Conservation (phyloP, 768 basidiomycete species). For the Aureoboletus auriporus region DNA sequence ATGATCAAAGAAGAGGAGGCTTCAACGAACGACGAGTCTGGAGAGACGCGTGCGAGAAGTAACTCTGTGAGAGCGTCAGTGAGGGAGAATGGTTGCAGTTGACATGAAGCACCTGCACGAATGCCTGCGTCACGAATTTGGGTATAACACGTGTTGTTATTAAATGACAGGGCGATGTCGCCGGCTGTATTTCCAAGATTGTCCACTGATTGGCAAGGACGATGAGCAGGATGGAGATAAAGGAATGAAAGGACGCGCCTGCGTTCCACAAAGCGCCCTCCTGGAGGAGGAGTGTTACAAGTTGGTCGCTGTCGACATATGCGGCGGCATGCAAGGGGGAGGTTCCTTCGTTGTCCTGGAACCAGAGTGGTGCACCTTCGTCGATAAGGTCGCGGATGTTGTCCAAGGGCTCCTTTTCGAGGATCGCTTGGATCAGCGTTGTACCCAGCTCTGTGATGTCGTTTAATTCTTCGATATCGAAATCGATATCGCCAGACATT, state of each 20-base stretch:
- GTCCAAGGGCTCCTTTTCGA: constrained; percentile 42
- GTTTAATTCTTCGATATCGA: constrained; percentile 37
- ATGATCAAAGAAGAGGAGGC: constrained; percentile 37
- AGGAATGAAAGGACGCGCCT: constrained; percentile 40
- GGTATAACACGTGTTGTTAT: constrained; percentile 69
- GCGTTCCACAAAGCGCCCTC: constrained; percentile 91
- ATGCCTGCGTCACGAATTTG: constrained; percentile 90
- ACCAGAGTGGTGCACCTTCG: constrained; percentile 82
- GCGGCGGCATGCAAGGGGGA: constrained; percentile 87
- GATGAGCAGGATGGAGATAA: not conserved
- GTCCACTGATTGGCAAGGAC: constrained; percentile 50
- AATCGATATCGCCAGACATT: not conserved
- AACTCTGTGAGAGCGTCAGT: constrained; percentile 48
- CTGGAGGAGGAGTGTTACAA: constrained; percentile 67
- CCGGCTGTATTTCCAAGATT: constrained; percentile 78
- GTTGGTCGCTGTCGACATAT: constrained; percentile 59
- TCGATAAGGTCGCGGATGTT: constrained; percentile 49
- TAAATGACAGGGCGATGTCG: constrained; percentile 86
- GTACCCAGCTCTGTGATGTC: constrained; percentile 54
- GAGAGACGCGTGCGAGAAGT: constrained; percentile 59
- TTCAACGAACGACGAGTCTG: constrained; percentile 31
- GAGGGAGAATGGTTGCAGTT: constrained; percentile 1
- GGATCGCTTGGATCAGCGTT: constrained; percentile 54
- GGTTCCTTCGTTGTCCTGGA: constrained; percentile 79
- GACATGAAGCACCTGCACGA: constrained; percentile 62